These are phyloP conservation scores for Epichloe aotearoae DNA, from an alignment of 2,329 filamentous ascomycete species.

Conservation along the genomic window DNA sequence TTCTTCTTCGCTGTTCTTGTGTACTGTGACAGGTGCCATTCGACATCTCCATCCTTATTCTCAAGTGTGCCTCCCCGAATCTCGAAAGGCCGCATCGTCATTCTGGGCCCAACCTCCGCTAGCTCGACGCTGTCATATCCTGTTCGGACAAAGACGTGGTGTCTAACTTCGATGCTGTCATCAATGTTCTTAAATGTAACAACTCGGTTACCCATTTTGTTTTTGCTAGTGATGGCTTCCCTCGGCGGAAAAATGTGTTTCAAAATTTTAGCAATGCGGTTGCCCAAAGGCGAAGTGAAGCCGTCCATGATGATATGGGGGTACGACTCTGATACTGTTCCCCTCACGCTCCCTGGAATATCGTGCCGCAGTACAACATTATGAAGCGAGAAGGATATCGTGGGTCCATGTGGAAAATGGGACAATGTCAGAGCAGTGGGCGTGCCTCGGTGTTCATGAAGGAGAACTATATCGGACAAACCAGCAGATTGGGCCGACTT, in stretches of 20 bases:
- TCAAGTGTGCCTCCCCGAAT: slow-evolving; percentile 81
- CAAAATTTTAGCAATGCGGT: slow-evolving; percentile 74
- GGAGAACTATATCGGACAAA: slow-evolving; percentile 70
- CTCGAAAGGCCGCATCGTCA: slow-evolving; percentile 96
- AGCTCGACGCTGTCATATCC: slow-evolving; percentile 81
- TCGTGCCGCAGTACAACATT: slow-evolving; percentile 90
- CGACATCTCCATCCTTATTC: slow-evolving; percentile 87
- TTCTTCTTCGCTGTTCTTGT: slow-evolving; percentile 90
- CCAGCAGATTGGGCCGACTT: slow-evolving; percentile 67
- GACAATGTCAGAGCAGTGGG: slow-evolving; percentile 81
- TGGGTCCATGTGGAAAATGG: slow-evolving; percentile 81
- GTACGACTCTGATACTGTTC: slow-evolving; percentile 84
- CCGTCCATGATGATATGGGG: slow-evolving; percentile 94
- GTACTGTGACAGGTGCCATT: slow-evolving; percentile 95
- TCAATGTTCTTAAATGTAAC: slow-evolving; percentile 93
- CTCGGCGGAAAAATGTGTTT: slow-evolving; percentile 91
- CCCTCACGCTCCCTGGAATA: slow-evolving; percentile 74
- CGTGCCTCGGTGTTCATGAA: slow-evolving; percentile 80
- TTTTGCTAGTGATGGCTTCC: slow-evolving; percentile 55
- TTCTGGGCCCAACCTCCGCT: slow-evolving; percentile 79
- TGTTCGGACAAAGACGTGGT: slow-evolving; percentile 78
- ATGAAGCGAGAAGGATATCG: slow-evolving; percentile 66
- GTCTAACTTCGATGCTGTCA: slow-evolving; percentile 79
- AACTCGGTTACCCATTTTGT: slow-evolving; percentile 73
- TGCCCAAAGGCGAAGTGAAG: slow-evolving; percentile 69